A percentile compares a stretch with the other conserved stretches of the same genome.
Evolutionary conservation across 257 asterid species (phyloP).

Genomic region (Parsonsia alboflavescens): DNA sequence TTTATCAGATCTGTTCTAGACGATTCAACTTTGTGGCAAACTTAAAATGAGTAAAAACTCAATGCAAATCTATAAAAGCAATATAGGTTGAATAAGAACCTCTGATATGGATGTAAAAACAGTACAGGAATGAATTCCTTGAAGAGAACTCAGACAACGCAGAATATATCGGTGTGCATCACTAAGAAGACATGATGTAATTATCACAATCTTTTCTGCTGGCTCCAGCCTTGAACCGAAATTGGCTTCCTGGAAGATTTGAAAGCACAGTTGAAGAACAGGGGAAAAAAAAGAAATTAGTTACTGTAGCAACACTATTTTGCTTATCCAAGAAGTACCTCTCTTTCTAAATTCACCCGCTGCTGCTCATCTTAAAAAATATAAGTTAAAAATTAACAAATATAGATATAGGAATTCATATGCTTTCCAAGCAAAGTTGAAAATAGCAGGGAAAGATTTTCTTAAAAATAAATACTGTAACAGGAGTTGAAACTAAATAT

Average conservation of each 20-base stretch:
- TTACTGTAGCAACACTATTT: background rate
- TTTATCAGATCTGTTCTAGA: background rate
- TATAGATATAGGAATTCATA: background rate
- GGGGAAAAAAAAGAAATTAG: slow-evolving; percentile 1
- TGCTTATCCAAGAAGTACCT: too few species aligned
- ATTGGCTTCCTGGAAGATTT: slow-evolving; percentile 50
- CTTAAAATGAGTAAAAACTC: background rate
- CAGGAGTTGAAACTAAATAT: background rate
- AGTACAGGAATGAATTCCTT: slow-evolving; percentile 43
- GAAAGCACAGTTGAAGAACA: slow-evolving; percentile 9
- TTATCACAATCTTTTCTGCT: slow-evolving; percentile 63
- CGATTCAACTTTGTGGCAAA: background rate
- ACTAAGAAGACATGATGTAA: slow-evolving; percentile 78
- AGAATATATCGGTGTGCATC: slow-evolving; percentile 88
- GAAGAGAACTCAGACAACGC: slow-evolving; percentile 73
- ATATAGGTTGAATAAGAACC: slow-evolving; percentile 38
- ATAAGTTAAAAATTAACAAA: background rate
- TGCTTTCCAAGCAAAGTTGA: background rate
- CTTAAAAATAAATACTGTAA: background rate
- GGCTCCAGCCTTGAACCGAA: slow-evolving; percentile 46
- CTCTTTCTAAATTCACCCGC: too few species aligned
- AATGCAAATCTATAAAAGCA: background rate
- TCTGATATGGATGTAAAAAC: slow-evolving; percentile 85
- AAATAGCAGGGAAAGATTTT: background rate
- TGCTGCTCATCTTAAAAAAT: too few species aligned